These are phyloP conservation scores for Noccaea bulbosa DNA, from an alignment of 345 rosid species.

Conservation along the genomic window DNA sequence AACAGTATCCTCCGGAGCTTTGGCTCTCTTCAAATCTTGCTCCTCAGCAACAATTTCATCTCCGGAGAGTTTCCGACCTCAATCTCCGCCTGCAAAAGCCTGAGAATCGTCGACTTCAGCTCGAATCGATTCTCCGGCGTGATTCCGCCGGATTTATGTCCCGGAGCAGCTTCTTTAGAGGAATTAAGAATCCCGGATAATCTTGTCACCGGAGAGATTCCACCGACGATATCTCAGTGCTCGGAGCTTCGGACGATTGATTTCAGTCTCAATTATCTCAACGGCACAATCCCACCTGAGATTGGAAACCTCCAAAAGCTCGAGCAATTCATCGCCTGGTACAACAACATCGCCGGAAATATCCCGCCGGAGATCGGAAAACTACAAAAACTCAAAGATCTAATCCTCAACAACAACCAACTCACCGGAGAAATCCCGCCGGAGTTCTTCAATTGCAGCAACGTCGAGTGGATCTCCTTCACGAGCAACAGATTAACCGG, in stretches of 20 bases:
- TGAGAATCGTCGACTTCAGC: slow-evolving; percentile 72
- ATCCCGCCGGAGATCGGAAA: slow-evolving; percentile 85
- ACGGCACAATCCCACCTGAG: slow-evolving; percentile 81
- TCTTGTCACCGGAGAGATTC: slow-evolving; percentile 71
- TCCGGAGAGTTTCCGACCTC: slow-evolving; percentile 77
- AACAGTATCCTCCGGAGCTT: slow-evolving; percentile 60
- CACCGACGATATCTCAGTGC: slow-evolving; percentile 77
- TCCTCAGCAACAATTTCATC: slow-evolving; percentile 72
- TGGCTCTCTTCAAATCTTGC: slow-evolving; percentile 62
- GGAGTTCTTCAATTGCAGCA: slow-evolving; percentile 78
- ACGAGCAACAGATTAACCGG: slow-evolving; percentile 82
- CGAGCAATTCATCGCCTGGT: slow-evolving; percentile 94
- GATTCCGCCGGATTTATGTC: slow-evolving; percentile 82
- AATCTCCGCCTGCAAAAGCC: slow-evolving; percentile 65
- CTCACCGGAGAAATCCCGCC: slow-evolving; percentile 79
- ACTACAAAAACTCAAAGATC: slow-evolving; percentile 69
- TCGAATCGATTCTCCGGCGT: slow-evolving; percentile 74
- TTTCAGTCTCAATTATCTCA: slow-evolving; percentile 82
- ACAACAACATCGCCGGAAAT: slow-evolving; percentile 71
- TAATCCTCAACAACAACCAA: slow-evolving; percentile 83
- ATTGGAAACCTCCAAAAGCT: slow-evolving; percentile 77
- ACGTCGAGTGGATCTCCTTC: slow-evolving; percentile 92
- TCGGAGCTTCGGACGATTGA: slow-evolving; percentile 72
- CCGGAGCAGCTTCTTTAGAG: slow-evolving; percentile 76
- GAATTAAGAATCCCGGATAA: slow-evolving; percentile 87